Conservation (phyloP, 345 rosid species). For the Laguncularia racemosa region DNA sequence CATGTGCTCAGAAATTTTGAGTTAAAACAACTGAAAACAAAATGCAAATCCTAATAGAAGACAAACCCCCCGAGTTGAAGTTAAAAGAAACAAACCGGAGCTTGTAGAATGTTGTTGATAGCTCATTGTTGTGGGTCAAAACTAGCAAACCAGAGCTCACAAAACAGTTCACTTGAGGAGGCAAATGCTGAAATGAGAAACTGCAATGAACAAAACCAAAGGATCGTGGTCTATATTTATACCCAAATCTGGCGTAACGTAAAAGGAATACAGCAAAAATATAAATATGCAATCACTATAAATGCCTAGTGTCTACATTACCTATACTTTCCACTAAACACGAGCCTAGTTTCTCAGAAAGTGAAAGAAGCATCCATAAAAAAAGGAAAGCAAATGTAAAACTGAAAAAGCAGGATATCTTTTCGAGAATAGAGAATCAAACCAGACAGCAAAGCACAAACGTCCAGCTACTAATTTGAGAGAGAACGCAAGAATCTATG, state of each 20-base stretch:
- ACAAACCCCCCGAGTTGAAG: no score
- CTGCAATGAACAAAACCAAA: constrained; percentile 14
- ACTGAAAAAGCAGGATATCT: constrained; percentile 10
- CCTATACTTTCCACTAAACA: constrained; percentile 1
- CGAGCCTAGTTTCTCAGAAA: constrained; percentile 6
- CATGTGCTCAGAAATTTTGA: no score
- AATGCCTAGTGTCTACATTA: constrained; percentile 6
- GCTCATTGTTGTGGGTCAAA: constrained; percentile 8
- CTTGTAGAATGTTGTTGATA: constrained; percentile 17
- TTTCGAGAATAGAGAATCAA: constrained; percentile 12
- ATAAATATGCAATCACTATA: constrained; percentile 32
- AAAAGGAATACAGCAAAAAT: constrained; percentile 10
- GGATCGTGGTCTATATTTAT: constrained; percentile 10
- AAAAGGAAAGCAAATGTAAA: constrained; percentile 10
- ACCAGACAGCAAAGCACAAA: constrained; percentile 6
- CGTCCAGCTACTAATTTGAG: constrained; percentile 14
- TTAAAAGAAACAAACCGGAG: constrained; percentile 15
- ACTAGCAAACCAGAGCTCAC: constrained; percentile 2
- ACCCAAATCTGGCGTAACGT: constrained; percentile 8
- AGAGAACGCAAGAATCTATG: constrained; percentile 10
- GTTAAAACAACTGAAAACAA: not conserved
- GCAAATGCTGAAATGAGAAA: not conserved
- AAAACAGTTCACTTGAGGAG: not conserved
- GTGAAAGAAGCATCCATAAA: constrained; percentile 8
- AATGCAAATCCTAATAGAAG: not conserved